These are phyloP conservation scores for Cryptococcus floricola DNA, from an alignment of 1,284 basidiomycete species.

Conservation along the genomic window DNA sequence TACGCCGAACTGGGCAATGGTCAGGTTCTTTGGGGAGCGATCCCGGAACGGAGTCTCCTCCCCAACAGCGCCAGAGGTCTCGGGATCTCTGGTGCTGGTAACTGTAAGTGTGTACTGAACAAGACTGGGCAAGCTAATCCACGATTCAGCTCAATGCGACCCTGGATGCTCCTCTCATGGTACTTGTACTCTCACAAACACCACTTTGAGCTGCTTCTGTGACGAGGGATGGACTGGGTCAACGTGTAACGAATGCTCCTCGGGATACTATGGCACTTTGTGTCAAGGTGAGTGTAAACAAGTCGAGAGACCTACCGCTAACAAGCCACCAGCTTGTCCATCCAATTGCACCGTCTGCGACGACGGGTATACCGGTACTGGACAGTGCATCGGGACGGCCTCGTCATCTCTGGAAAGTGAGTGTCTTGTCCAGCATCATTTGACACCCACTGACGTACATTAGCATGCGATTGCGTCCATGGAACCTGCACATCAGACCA, in stretches of 20 bases:
- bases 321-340: constrained; percentile 29
- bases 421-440: not conserved
- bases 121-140: not conserved
- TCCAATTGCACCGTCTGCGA: constrained; percentile 44
- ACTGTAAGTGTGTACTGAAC: not conserved
- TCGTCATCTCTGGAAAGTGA: constrained; percentile 21
- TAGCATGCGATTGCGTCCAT: constrained; percentile 49
- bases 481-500: constrained; percentile 42
- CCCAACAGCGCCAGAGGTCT: not conserved
- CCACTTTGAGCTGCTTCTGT: constrained; percentile 24
- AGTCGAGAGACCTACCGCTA: not conserved
- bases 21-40: constrained; percentile 31
- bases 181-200: constrained; percentile 14
- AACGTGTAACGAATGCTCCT: constrained; percentile 35
- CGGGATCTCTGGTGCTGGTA: not conserved
- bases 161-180: constrained; percentile 34
- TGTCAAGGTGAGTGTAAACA: constrained; percentile 32
- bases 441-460: not conserved
- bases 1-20: constrained; percentile 34
- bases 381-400: constrained; percentile 42
- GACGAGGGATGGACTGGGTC: constrained; percentile 32
- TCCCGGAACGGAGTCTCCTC: constrained; percentile 24
- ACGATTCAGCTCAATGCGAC: constrained; percentile 25
- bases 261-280: constrained; percentile 38
- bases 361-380: constrained; percentile 47